Evolutionary conservation across 73 alveolate genomes (phyloP).

Genomic region (Symbiodinium pilosum): DNA sequence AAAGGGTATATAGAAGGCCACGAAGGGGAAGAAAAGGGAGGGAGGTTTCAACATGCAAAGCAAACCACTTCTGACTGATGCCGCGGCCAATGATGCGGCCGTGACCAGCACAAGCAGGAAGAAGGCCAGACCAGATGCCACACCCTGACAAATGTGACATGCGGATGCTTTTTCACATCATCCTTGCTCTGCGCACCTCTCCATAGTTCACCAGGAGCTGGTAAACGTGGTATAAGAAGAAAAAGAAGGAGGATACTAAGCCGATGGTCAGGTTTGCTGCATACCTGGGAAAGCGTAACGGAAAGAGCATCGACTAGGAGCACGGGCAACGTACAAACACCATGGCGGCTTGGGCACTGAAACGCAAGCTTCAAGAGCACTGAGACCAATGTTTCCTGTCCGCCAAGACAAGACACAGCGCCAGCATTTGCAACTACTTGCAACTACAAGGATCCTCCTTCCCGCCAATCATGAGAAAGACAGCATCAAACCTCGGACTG

Average conservation of each 20-base stretch:
- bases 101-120: slow-evolving; percentile 34
- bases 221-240: slow-evolving; percentile 24
- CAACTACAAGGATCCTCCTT: not conserved
- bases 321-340: too few species aligned
- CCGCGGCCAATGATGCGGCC: slow-evolving; percentile 2
- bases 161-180: not conserved
- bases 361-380: slow-evolving; percentile 10
- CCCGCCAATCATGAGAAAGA: slow-evolving; percentile 21
- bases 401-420: not conserved
- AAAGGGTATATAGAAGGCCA: too few species aligned
- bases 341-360: not conserved
- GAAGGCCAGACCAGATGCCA: slow-evolving; percentile 27
- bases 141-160: not conserved
- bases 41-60: too few species aligned
- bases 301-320: not conserved
- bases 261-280: slow-evolving; percentile 26
- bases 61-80: too few species aligned
- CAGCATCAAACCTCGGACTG: not conserved
- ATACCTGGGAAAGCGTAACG: not conserved
- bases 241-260: slow-evolving; percentile 18
- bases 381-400: slow-evolving; percentile 7
- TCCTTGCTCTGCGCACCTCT: slow-evolving; percentile 5
- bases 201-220: slow-evolving; percentile 26
- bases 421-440: not conserved
- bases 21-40: too few species aligned